Evolutionary conservation across 73 alveolate genomes (phyloP).

Genomic region (Paramecium pentaurelia): DNA sequence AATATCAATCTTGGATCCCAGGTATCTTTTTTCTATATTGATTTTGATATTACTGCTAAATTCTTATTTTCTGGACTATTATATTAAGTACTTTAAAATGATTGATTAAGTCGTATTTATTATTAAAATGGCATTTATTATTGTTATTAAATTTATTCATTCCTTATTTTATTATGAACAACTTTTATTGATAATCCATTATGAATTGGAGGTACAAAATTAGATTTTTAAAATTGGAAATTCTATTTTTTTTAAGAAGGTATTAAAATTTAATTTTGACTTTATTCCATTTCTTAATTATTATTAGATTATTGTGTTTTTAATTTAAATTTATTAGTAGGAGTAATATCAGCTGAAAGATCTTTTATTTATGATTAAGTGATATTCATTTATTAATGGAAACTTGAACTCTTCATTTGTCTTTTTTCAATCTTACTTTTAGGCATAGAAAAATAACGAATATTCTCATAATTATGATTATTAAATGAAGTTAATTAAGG

Average conservation of each 20-base stretch:
- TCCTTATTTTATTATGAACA: neutral
- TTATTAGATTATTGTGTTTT: neutral
- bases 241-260: neutral
- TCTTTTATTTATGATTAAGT: neutral
- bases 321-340: neutral
- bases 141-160: neutral
- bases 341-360: neutral
- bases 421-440: neutral
- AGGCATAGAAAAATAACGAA: neutral
- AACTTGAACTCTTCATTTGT: neutral
- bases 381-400: neutral
- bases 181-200: neutral
- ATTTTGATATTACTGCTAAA: neutral
- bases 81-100: neutral
- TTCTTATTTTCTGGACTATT: neutral
- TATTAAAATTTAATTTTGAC: neutral
- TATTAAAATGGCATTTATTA: neutral
- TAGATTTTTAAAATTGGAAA: neutral
- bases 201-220: neutral
- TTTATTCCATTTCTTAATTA: neutral
- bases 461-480: neutral
- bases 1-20: slow-evolving; percentile 26
- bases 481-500: neutral
- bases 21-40: neutral
- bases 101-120: neutral